Evolutionary conservation across 2,329 filamentous ascomycete genomes (phyloP), one percentile per base, ranked within the genome.

Genomic region (Aspergillus tamarii): DNA sequence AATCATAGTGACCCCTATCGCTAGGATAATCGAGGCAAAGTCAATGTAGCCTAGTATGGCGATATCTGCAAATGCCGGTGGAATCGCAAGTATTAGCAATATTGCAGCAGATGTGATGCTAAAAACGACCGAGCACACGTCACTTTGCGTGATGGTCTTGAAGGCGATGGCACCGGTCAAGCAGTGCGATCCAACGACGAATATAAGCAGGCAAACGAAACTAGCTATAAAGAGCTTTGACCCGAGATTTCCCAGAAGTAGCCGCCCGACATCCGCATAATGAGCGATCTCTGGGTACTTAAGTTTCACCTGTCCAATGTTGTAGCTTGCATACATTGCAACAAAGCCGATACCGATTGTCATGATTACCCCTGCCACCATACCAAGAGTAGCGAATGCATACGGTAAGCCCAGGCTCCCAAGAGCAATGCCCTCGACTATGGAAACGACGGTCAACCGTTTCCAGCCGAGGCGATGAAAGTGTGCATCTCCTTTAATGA

Each of bases 351-450:
- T 58, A 36, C 80, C 78, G 4, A 83, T 68, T 23, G 73, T 76
- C 65, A 79, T 69, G 64, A 82, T 77, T 21, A 81, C 76, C 62
- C 81, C 80, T 9, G 76, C 76, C 11, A 82, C 76, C 77, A 82
- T 81, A 41, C 81, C 81, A 5, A 82, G 72, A 14, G 73, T 78
- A 1, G 80, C 79, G 57, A 82, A 81, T 21, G 80, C 80, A 55
- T 73, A 77, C 9, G 81, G 80, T 30, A 82, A 72, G 61, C 79
- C 80, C 64, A 82, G 74, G 30, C 77, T 79, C 54, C 81, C 82
- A 21, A 84, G 75, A 10, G 81, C 80, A 61, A 83, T 83, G 26
- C 82, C 81, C 67, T 84, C 82, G 43, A 83, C 82, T 52, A 83
- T 82, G 60, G 83, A 70, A 62, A 82, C 80, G 43, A 83, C 73